A percentile compares a stretch with the other conserved stretches of the same genome.
Evolutionary conservation across 805 yeast species (phyloP).

Genomic region (Candida rishiriensis): DNA sequence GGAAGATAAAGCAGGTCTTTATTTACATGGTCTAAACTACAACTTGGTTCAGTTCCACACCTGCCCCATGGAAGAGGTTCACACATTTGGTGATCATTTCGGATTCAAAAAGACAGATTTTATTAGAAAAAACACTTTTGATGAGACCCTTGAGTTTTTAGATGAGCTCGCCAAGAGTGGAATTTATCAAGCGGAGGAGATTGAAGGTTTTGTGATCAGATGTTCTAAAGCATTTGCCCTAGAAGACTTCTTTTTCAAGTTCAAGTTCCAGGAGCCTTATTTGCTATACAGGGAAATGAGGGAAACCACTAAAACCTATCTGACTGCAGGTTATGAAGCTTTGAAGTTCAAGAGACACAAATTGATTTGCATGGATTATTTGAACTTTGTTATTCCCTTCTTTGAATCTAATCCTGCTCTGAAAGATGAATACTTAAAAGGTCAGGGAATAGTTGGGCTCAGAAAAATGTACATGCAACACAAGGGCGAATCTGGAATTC

Average conservation of each 20-base stretch:
- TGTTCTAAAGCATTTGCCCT: conserved; percentile 34
- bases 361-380: conserved; percentile 58
- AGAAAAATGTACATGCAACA: conserved; percentile 59
- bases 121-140: conserved; percentile 34
- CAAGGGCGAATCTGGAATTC: conserved; percentile 54
- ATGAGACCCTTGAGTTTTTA: conserved; percentile 45
- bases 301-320: conserved; percentile 68
- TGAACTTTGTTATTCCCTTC: conserved; percentile 59
- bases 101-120: conserved; percentile 66
- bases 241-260: conserved; percentile 77
- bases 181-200: conserved; percentile 60
- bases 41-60: conserved; percentile 66
- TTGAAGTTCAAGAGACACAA: conserved; percentile 45
- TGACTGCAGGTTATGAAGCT: conserved; percentile 35
- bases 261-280: conserved; percentile 93
- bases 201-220: conserved; percentile 93
- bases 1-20: conserved; percentile 68
- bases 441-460: conserved; percentile 70
- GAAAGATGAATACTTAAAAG: conserved; percentile 41
- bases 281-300: conserved; percentile 86
- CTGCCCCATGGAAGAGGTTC: conserved; percentile 54
- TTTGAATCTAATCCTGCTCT: conserved; percentile 46
- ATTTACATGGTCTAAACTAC: conserved; percentile 81
- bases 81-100: conserved; percentile 54
- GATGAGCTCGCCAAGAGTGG: conserved; percentile 62